Evolutionary conservation across 768 basidiomycete genomes (phyloP).

Genomic region (Agaricus sinodeliciosus): DNA sequence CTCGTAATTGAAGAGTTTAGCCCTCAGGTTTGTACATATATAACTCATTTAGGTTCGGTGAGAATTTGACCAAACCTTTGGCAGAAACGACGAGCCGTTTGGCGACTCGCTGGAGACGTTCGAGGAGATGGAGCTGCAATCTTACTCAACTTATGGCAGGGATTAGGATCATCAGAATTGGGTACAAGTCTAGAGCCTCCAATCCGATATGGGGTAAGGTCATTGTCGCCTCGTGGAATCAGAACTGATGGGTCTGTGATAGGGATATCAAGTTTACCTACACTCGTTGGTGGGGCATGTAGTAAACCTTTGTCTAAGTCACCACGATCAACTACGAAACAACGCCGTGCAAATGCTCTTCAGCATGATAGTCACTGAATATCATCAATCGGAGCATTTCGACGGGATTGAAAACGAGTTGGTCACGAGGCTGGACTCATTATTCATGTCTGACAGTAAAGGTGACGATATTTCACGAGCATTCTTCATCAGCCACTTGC

Average conservation of each 20-base stretch:
- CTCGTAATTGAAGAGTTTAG: conserved; percentile 93
- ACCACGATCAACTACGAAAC: conserved; percentile 87
- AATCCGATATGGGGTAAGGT: conserved; percentile 65
- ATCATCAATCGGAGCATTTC: conserved; percentile 78
- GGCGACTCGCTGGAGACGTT: conserved; percentile 94
- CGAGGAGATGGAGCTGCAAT: conserved; percentile 86
- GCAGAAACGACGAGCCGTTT: conserved; percentile 91
- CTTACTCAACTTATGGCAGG: conserved; percentile 76
- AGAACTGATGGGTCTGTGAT: conserved; percentile 10
- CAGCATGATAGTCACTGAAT: conserved; percentile 93
- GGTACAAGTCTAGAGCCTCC: conserved; percentile 43
- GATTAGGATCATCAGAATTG: conserved; percentile 72
- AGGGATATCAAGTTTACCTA: conserved; percentile 84
- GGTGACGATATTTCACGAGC: conserved; percentile 87
- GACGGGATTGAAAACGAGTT: conserved; percentile 88
- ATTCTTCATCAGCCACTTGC: conserved; percentile 88
- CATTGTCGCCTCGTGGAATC: not conserved
- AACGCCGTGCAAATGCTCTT: conserved; percentile 91
- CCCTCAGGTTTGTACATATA: conserved; percentile 58
- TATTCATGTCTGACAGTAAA: conserved; percentile 93
- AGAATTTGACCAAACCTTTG: not conserved
- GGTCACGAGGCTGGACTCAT: conserved; percentile 80
- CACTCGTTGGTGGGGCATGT: conserved; percentile 84
- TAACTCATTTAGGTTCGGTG: not conserved
- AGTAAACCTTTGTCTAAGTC: conserved; percentile 88